A percentile compares a stretch with the other conserved stretches of the same genome.
Evolutionary conservation across 768 basidiomycete genomes (phyloP).

Genomic region (Collybiopsis confluens): DNA sequence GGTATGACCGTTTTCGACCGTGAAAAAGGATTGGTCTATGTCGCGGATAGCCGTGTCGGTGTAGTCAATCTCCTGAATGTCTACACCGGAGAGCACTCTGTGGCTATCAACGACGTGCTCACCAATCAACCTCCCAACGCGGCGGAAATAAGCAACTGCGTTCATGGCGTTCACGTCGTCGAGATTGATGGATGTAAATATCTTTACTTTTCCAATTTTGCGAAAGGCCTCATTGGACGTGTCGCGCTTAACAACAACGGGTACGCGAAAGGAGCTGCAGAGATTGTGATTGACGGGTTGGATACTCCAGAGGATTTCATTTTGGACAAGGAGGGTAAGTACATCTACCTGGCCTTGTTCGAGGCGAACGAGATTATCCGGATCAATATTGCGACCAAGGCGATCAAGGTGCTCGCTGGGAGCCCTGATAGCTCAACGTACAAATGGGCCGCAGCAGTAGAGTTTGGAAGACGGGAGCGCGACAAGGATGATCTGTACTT

Average conservation of each 20-base stretch:
- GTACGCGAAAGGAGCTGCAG: neutral
- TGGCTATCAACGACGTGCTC: constrained; percentile 1
- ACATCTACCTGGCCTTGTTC: constrained; percentile 1
- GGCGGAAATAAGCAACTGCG: neutral
- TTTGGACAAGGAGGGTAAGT: neutral
- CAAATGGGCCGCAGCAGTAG: neutral
- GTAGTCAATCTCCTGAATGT: neutral
- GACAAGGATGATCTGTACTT: neutral
- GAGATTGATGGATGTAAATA: neutral
- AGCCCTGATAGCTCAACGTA: neutral
- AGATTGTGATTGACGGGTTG: neutral
- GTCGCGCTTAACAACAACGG: neutral
- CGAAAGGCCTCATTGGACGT: neutral
- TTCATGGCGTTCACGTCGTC: neutral
- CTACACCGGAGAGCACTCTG: neutral
- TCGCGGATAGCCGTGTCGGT: constrained; percentile 3
- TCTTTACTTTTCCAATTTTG: constrained; percentile 3
- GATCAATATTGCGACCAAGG: neutral
- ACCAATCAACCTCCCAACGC: neutral
- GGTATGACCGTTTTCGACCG: neutral
- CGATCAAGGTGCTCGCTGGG: neutral
- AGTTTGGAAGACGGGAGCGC: neutral
- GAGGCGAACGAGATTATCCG: neutral
- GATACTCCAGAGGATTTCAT: neutral
- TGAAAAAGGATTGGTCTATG: neutral